A percentile compares a stretch with the other conserved stretches of the same genome.
phyloP scores from a whole-genome alignment of 805 yeast genomes.

The Lipomyces mesembrius region DNA sequence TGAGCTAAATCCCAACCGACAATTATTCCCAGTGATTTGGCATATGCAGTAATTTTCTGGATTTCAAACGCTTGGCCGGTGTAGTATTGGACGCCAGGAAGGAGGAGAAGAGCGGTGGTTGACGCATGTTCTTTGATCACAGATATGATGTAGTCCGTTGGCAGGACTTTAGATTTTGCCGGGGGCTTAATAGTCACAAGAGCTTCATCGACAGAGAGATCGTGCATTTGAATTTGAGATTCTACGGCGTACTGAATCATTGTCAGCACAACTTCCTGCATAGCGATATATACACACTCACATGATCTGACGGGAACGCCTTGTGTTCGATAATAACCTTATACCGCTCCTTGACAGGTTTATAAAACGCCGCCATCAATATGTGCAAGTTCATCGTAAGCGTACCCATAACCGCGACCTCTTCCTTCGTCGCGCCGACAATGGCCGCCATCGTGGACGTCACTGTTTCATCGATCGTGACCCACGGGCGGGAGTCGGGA shows the following conservation, averaged over 20 bases:
- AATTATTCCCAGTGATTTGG: conserved; percentile 57
- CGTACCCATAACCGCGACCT: conserved; percentile 87
- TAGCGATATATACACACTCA: conserved; percentile 7
- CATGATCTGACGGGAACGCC: conserved; percentile 88
- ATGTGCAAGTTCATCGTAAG: conserved; percentile 82
- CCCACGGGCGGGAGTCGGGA: conserved; percentile 66
- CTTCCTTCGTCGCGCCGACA: conserved; percentile 75
- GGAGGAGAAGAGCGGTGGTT: conserved; percentile 70
- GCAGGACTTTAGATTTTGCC: conserved; percentile 58
- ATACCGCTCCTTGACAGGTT: conserved; percentile 58
- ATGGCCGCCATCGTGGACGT: conserved; percentile 69
- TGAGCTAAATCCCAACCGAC: conserved; percentile 96
- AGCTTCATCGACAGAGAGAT: conserved; percentile 56
- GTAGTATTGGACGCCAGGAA: conserved; percentile 90
- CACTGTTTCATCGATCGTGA: conserved; percentile 79
- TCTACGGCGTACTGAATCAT: conserved; percentile 64
- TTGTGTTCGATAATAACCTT: conserved; percentile 83
- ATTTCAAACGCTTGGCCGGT: conserved; percentile 89
- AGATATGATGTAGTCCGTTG: conserved; percentile 65
- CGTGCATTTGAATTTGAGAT: conserved; percentile 69
- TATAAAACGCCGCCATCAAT: conserved; percentile 72
- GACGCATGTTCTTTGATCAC: conserved; percentile 61
- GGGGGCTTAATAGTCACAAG: conserved; percentile 69
- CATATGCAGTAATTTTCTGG: conserved; percentile 65
- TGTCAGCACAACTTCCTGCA: neutral